These are phyloP conservation scores for Moesziomyces antarcticus DNA, from an alignment of 1,284 basidiomycete genomes.

Conservation along the genomic window DNA sequence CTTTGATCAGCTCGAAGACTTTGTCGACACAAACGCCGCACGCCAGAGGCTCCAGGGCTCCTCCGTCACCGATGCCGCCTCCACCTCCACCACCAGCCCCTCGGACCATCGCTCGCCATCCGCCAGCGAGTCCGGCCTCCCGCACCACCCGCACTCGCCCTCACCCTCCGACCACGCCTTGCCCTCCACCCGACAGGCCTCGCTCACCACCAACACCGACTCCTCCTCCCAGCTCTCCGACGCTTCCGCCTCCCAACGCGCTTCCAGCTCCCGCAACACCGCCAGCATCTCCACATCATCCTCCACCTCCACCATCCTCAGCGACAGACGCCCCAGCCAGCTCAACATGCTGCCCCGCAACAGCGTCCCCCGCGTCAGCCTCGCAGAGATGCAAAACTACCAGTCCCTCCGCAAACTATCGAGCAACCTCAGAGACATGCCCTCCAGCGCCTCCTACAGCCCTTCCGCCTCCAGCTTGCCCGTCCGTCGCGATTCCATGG, in stretches of 20 bases:
- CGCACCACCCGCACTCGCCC: conserved; percentile 19
- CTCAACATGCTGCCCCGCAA: conserved; percentile 27
- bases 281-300: conserved; percentile 19
- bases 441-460: conserved; percentile 7
- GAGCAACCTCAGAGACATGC: conserved; percentile 34
- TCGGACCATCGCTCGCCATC: conserved; percentile 29
- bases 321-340: conserved; percentile 46
- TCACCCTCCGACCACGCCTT: conserved; percentile 27
- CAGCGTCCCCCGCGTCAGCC: conserved; percentile 38
- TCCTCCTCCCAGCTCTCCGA: conserved; percentile 37
- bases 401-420: conserved; percentile 47
- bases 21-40: conserved; percentile 73
- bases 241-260: conserved; percentile 15
- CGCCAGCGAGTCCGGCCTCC: conserved; percentile 25
- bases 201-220: conserved; percentile 22
- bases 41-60: conserved; percentile 47
- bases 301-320: conserved; percentile 36
- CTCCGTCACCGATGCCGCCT: conserved; percentile 31
- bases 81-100: conserved; percentile 25
- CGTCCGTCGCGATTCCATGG: conserved; percentile 17
- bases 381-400: conserved; percentile 49
- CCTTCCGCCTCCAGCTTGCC: conserved; percentile 21
- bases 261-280: conserved; percentile 16
- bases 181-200: conserved; percentile 25
- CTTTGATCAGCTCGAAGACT: conserved; percentile 83